A percentile compares a stretch with the other conserved stretches of the same genome.
These are phyloP conservation scores for Hirschfeldia incana DNA, from an alignment of 345 rosid genomes.

Conservation along the genomic window DNA sequence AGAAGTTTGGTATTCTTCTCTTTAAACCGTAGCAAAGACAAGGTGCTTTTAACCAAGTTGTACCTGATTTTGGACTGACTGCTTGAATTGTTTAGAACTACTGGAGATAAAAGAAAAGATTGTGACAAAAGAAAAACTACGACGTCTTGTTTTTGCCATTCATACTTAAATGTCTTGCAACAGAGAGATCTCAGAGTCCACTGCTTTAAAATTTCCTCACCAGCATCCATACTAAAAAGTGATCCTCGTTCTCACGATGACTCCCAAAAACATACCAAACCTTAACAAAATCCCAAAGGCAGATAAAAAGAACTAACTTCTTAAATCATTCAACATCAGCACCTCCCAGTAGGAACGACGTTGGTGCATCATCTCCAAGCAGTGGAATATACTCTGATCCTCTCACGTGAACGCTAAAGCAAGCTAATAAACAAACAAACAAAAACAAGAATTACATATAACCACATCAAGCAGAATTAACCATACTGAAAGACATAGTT, in stretches of 20 bases:
- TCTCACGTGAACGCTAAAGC: conserved; percentile 84
- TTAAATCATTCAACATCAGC: conserved; percentile 50
- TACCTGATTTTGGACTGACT: conserved; percentile 56
- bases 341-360: conserved; percentile 50
- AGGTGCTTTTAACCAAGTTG: conserved; percentile 60
- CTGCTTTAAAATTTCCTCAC: background rate
- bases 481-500: background rate
- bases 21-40: conserved; percentile 36
- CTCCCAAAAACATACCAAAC: conserved; percentile 15
- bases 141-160: background rate
- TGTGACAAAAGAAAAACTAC: background rate
- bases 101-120: background rate
- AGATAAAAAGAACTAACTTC: background rate
- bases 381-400: conserved; percentile 75
- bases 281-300: conserved; percentile 14
- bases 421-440: conserved; percentile 51
- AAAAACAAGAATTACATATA: conserved; percentile 10
- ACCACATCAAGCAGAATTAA: background rate
- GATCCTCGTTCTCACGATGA: background rate
- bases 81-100: too few relatives aligned
- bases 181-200: background rate
- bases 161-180: background rate
- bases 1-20: background rate
- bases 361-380: conserved; percentile 61
- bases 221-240: background rate